Base-by-base conservation (phyloP, 805 yeast species). In the Candida pseudofarinosa region DNA sequence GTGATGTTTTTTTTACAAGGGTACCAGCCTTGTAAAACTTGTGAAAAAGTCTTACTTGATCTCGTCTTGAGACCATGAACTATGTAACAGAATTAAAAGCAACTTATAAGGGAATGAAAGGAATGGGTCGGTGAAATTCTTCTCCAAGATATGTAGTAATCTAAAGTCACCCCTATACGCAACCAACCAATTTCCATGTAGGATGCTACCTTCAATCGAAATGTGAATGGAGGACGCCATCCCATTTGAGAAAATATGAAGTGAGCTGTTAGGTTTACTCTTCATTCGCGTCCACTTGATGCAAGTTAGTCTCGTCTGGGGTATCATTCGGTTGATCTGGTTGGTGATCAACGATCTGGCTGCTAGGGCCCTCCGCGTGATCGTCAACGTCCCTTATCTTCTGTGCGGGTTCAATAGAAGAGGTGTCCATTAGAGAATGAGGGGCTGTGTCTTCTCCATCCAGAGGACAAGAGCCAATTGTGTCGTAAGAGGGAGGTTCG, bases 401-500 rank as follows among this genome's bases (percentile, higher is more conserved):
- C 10, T 23, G 28, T 23, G 6, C 10, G 10, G 28, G 28, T 10
- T 23, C 28, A 23, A 7, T 10, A 10, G 10, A 23, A 23, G 28
- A 23, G 10, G 28, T 10, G 10, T 23, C 28, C 28, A 23, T 23
- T 7, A 23, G 28, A 23, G 35, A 32, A n/a, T 32, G 17, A 6
- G 35, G n/a, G 35, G n/a, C 17, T 5, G 15, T 6, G 13, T 14
- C 35, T 6, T 14, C 35, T 15, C n/a, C 35, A 15, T 32, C 35
- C 7, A 32, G 28, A 23, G 10, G 28, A 23, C 28, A 10, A 10
- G 28, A 23, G 28, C 28, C 10, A 10, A 23, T 23, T 23, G 44
- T 23, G 20, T 51, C 56, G 44, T 71, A 72, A 2, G 63, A 53
- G 2, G 77, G 77, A 1, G 76, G 77, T 23, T 50, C 46, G 20